These are phyloP conservation scores for Xylaria polymorpha DNA, from an alignment of 2,329 filamentous ascomycete genomes.

Conservation along the genomic window DNA sequence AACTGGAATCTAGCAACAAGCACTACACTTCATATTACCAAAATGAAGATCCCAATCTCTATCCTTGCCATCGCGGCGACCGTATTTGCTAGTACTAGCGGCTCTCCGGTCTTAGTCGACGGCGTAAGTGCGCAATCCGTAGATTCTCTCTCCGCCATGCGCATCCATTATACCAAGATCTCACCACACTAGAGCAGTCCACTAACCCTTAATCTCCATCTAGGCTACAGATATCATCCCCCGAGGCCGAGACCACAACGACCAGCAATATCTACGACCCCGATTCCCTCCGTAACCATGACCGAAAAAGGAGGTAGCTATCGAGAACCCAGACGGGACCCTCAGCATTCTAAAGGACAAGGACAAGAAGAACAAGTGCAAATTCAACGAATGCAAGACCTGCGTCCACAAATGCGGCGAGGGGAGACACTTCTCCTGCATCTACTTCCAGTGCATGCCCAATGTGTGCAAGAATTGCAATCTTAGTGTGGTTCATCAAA, in stretches of 20 bases:
- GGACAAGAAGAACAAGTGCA: not conserved
- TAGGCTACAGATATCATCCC: too few relatives aligned
- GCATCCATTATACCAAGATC: not conserved
- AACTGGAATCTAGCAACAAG: not conserved
- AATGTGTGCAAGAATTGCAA: constrained; percentile 3
- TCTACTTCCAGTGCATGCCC: constrained; percentile 13
- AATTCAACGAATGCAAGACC: not conserved
- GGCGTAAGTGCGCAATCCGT: not conserved
- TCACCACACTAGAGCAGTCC: not conserved
- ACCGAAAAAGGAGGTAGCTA: too few relatives aligned
- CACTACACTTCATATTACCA: not conserved
- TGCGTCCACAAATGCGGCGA: constrained; percentile 12
- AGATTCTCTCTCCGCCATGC: too few relatives aligned
- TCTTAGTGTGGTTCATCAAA: not conserved
- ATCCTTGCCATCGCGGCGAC: not conserved
- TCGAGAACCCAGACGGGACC: not conserved
- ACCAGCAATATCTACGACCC: too few relatives aligned
- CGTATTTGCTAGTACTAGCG: not conserved
- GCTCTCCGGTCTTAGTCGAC: not conserved
- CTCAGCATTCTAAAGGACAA: not conserved
- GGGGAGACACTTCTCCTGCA: not conserved
- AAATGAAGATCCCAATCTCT: constrained; percentile 3
- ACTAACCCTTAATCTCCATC: not conserved
- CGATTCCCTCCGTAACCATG: too few relatives aligned
- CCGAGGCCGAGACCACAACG: too few relatives aligned